phyloP scores from a whole-genome alignment of 139 green algal species.

The Pseudopediastrum boryanum region DNA sequence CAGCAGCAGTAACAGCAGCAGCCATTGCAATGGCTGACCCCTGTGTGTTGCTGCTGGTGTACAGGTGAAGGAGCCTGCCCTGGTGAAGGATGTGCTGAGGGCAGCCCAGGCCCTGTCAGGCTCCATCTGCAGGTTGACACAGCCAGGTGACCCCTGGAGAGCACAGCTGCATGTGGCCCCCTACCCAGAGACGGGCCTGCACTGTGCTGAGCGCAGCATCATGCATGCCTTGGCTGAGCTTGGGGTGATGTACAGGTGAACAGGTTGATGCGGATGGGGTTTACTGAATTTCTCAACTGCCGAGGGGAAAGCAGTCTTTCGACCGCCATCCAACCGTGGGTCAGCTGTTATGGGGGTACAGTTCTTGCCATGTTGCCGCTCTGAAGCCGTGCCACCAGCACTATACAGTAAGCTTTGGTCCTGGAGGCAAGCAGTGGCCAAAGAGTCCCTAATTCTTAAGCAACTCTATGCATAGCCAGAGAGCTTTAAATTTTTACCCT shows the following conservation, averaged over 20 bases:
- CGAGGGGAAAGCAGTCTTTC: not conserved
- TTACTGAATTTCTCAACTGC: not conserved
- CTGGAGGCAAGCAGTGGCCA: no score
- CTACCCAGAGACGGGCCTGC: not conserved
- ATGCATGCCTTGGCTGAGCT: constrained; percentile 36
- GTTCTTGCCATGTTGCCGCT: not conserved
- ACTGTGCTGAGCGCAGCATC: not conserved
- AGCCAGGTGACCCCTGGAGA: not conserved
- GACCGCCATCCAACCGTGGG: not conserved
- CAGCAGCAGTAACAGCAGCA: not conserved
- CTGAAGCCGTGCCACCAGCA: not conserved
- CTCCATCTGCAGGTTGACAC: constrained; percentile 52
- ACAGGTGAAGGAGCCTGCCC: constrained; percentile 57
- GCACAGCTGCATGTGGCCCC: not conserved
- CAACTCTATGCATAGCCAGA: no score
- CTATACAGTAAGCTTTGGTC: no score
- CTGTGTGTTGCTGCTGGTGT: not conserved
- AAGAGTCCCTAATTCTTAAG: no score
- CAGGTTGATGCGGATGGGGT: not conserved
- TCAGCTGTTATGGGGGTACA: not conserved
- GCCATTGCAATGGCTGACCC: not conserved
- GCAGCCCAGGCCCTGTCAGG: constrained; percentile 81
- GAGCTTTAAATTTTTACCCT: not conserved
- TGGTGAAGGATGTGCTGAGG: constrained; percentile 89
- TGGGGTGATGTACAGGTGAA: constrained; percentile 7